Conservation (phyloP, 306 rosid species). For the Vigna nakashimae region DNA sequence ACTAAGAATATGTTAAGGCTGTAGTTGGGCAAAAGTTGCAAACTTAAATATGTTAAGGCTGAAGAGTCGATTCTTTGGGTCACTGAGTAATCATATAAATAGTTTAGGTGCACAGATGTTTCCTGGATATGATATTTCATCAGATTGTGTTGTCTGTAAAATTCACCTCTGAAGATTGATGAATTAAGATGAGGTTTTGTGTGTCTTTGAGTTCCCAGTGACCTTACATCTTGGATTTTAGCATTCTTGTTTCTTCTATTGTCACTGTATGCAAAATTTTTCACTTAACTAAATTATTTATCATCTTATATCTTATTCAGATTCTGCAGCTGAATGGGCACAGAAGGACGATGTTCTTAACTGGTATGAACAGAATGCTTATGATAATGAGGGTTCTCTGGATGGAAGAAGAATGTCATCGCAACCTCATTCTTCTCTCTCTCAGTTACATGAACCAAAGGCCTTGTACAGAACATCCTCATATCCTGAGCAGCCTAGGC, state of each 20-base stretch:
- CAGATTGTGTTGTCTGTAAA: background rate
- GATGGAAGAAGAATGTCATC: slow-evolving; percentile 63
- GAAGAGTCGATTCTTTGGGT: background rate
- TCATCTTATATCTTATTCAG: slow-evolving; percentile 42
- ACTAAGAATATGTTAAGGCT: background rate
- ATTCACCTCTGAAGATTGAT: slow-evolving; percentile 25
- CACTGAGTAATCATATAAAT: background rate
- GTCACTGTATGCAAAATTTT: slow-evolving; percentile 8
- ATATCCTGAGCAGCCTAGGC: slow-evolving; percentile 89
- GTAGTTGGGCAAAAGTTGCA: background rate
- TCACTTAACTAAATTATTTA: slow-evolving; percentile 28
- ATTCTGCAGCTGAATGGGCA: slow-evolving; percentile 54
- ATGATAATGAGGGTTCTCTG: slow-evolving; percentile 54
- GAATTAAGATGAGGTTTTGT: slow-evolving; percentile 8
- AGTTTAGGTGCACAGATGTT: background rate
- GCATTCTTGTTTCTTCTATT: slow-evolving; percentile 15
- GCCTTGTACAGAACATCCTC: slow-evolving; percentile 84
- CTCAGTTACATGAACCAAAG: slow-evolving; percentile 57
- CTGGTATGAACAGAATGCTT: slow-evolving; percentile 55
- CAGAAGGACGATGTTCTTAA: slow-evolving; percentile 46
- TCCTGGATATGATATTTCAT: slow-evolving; percentile 9
- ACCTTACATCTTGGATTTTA: slow-evolving; percentile 5
- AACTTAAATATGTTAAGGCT: background rate
- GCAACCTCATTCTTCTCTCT: slow-evolving; percentile 62
- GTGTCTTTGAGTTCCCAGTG: slow-evolving; percentile 12